Base-by-base conservation (phyloP, 345 rosid species). In the Adansonia digitata region DNA sequence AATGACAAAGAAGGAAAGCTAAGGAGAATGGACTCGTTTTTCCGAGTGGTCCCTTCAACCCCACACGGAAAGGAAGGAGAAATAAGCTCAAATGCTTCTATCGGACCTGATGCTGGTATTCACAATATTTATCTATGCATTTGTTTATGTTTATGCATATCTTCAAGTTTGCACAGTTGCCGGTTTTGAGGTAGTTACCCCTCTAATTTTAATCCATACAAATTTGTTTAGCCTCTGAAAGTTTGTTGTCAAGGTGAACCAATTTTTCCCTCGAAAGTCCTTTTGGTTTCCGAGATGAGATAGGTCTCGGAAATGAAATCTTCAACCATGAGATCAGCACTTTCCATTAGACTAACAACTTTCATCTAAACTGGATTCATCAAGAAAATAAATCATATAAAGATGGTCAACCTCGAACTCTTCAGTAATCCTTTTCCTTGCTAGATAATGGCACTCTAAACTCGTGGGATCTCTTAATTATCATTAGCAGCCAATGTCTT, bases 1-100 rank as follows among this genome's bases (percentile, higher is more conserved):
- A 80, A 83, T 77, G 78, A 74, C 75, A 94, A 94, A 79, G 97
- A 92, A 59, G 64, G 74, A 85, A 86, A 84, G 65, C 65, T 91
- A 20, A 86, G 81, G 82, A 86, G 95, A 85, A 88, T 83, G 89
- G 95, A 94, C 77, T 92, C 97, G 15, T 91, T 94, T 88, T 94
- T 94, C 81, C 86, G 98, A 34, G 87, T 94, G 57, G 84, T 94
- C 78, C 90, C 92, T 37, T 83, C 98, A 6, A 94, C 97, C 70
- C 95, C 98, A 69, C 89, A 80, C 66, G 86, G 84, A 55, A 88
- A 81, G 71, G 97, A 92, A 83, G 94, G 91, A 80, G 89, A 85
- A 46, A 61, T 39, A 4, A 45, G 39, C 42, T 46, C 84, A 26
- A 74, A 74, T 81, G 62, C 82, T 45, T 85, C 97, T 70, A 84